Conservation (phyloP, 352 stramenopile genomes). For the Halophytophthora polymorphica region DNA sequence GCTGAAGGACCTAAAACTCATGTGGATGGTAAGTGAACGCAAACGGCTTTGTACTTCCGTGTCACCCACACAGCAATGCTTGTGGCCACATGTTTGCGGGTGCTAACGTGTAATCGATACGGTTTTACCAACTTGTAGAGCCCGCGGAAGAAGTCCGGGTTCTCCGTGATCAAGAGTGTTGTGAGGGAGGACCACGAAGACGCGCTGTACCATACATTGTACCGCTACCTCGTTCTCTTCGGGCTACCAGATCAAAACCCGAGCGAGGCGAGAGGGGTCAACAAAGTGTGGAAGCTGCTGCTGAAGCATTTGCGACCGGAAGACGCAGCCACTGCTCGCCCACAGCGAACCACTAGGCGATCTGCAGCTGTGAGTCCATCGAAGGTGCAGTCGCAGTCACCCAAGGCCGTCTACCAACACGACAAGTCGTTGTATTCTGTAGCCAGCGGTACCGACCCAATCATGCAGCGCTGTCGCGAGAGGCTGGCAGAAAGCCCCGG, state of each 20-base stretch:
- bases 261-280: slow-evolving; percentile 29
- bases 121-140: slow-evolving; percentile 28
- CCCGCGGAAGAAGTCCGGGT: slow-evolving; percentile 51
- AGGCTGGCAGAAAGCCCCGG: slow-evolving; percentile 41
- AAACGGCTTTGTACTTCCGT: not conserved
- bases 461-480: slow-evolving; percentile 50
- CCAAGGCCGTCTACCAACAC: slow-evolving; percentile 35
- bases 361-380: slow-evolving; percentile 8
- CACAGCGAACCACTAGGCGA: slow-evolving; percentile 19
- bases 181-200: slow-evolving; percentile 67
- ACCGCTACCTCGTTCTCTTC: slow-evolving; percentile 96
- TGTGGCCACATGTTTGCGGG: not conserved
- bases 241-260: slow-evolving; percentile 77
- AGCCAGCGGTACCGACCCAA: slow-evolving; percentile 33
- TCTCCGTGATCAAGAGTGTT: slow-evolving; percentile 65
- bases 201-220: slow-evolving; percentile 94
- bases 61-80: not conserved
- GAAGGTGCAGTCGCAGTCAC: slow-evolving; percentile 11
- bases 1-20: slow-evolving; percentile 69
- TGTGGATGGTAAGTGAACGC: slow-evolving; percentile 80
- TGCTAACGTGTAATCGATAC: not conserved
- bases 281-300: slow-evolving; percentile 59
- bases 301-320: slow-evolving; percentile 62
- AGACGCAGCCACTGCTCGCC: slow-evolving; percentile 12
- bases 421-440: slow-evolving; percentile 55